A percentile compares a stretch with the other conserved stretches of the same genome.
phyloP scores from a whole-genome alignment of 345 rosid species.

The Rubroshorea leprosula region DNA sequence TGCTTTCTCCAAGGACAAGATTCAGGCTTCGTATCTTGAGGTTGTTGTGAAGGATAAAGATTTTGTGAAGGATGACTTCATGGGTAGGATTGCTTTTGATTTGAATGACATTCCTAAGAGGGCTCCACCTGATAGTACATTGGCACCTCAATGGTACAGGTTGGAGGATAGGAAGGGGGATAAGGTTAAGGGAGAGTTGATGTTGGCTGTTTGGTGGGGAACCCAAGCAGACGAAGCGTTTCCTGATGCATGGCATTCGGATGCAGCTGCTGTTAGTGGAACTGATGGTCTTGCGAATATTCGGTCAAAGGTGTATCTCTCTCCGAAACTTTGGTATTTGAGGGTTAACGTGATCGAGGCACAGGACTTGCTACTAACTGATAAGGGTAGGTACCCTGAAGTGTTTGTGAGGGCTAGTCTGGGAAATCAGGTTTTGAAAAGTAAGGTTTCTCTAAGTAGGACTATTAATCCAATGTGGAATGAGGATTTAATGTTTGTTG shows the following conservation, averaged over 20 bases:
- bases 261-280: conserved; percentile 82
- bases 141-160: conserved; percentile 94
- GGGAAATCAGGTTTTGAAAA: conserved; percentile 60
- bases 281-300: conserved; percentile 70
- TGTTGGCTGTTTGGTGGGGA: conserved; percentile 97
- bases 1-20: conserved; percentile 47
- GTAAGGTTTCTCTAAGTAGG: conserved; percentile 56
- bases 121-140: conserved; percentile 90
- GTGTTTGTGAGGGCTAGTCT: conserved; percentile 62
- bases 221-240: conserved; percentile 98
- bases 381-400: conserved; percentile 70
- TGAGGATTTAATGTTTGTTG: conserved; percentile 94
- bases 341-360: conserved; percentile 96
- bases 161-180: conserved; percentile 65
- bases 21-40: conserved; percentile 77
- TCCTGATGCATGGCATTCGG: conserved; percentile 97
- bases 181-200: conserved; percentile 71
- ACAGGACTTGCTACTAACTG: conserved; percentile 63
- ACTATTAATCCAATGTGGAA: conserved; percentile 84
- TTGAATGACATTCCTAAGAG: conserved; percentile 78
- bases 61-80: conserved; percentile 71
- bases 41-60: conserved; percentile 82
- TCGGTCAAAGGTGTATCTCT: conserved; percentile 84
- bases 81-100: conserved; percentile 68
- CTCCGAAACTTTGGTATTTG: conserved; percentile 90